Evolutionary conservation across 495 filamentous ascomycete species (phyloP).

Genomic region (Viridothelium virens): DNA sequence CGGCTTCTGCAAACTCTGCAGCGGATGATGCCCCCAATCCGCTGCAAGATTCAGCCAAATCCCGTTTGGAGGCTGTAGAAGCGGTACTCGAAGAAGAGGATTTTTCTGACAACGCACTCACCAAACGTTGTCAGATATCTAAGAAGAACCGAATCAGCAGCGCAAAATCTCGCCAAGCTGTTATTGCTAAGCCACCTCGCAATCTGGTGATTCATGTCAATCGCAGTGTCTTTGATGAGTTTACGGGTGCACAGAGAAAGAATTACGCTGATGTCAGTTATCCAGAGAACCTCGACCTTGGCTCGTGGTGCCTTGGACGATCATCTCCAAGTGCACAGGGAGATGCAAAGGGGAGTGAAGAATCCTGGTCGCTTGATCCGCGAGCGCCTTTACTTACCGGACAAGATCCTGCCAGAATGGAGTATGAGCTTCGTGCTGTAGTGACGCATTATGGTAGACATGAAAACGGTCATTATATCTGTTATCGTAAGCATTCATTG

Average conservation of each 20-base stretch:
- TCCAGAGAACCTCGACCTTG: constrained; percentile 63
- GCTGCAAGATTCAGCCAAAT: constrained; percentile 21
- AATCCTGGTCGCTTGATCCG: constrained; percentile 56
- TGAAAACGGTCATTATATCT: constrained; percentile 93
- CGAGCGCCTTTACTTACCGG: constrained; percentile 58
- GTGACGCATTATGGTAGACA: constrained; percentile 85
- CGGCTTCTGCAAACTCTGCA: constrained; percentile 17
- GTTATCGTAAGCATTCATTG: constrained; percentile 62
- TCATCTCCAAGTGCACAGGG: constrained; percentile 13
- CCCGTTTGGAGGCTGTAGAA: constrained; percentile 54
- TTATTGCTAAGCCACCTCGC: constrained; percentile 70
- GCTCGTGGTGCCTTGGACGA: constrained; percentile 58
- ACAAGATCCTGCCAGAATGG: constrained; percentile 33
- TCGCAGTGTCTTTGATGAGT: constrained; percentile 80
- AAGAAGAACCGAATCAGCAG: constrained; percentile 58
- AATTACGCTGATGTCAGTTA: constrained; percentile 73
- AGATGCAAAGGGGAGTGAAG: constrained; percentile 42
- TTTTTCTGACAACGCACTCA: constrained; percentile 67
- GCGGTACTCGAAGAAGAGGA: constrained; percentile 68
- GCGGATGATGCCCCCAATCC: constrained; percentile 15
- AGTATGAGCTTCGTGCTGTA: constrained; percentile 48
- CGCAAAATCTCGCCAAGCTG: constrained; percentile 82
- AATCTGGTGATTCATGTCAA: constrained; percentile 83
- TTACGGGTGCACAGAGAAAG: constrained; percentile 67
- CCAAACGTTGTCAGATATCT: constrained; percentile 63